These are phyloP conservation scores for Penicillium longicatenatum DNA, from an alignment of 495 filamentous ascomycete genomes.

Conservation along the genomic window DNA sequence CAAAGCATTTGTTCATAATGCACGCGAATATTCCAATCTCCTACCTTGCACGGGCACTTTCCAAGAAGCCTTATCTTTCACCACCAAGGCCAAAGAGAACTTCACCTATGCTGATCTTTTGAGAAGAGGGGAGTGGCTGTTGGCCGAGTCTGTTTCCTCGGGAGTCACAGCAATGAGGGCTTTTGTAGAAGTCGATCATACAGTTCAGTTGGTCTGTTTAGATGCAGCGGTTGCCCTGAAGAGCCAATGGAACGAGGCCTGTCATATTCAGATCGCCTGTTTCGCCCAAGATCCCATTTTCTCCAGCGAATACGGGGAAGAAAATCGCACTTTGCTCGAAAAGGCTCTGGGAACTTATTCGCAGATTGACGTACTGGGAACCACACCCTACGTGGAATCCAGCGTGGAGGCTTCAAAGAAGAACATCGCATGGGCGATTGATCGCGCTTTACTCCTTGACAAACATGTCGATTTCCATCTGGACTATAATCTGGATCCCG, in stretches of 20 bases:
- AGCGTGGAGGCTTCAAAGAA: constrained; percentile 45
- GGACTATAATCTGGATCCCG: constrained; percentile 64
- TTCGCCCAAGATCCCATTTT: constrained; percentile 76
- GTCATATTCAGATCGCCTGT: constrained; percentile 68
- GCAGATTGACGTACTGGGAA: constrained; percentile 62
- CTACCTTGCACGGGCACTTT: constrained; percentile 63
- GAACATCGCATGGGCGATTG: constrained; percentile 67
- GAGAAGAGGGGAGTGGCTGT: constrained; percentile 62
- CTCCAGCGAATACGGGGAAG: constrained; percentile 50
- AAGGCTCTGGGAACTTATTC: constrained; percentile 39
- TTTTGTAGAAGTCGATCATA: constrained; percentile 73
- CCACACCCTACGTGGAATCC: constrained; percentile 71
- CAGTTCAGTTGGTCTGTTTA: constrained; percentile 59
- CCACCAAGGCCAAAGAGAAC: constrained; percentile 59
- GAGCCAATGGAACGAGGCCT: constrained; percentile 51
- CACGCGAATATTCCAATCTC: constrained; percentile 59
- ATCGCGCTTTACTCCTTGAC: constrained; percentile 42
- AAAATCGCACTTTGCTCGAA: constrained; percentile 50
- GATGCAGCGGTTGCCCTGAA: constrained; percentile 61
- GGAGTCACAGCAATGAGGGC: constrained; percentile 74
- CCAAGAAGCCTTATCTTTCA: constrained; percentile 64
- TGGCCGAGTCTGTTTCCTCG: constrained; percentile 64
- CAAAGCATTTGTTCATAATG: constrained; percentile 67
- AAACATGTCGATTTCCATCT: constrained; percentile 74
- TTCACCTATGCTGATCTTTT: constrained; percentile 64